Percentiles rank a stretch among this genome's conserved stretches.
Conservation (phyloP, 148 eudicot species). For the Fagopyrum esculentum region DNA sequence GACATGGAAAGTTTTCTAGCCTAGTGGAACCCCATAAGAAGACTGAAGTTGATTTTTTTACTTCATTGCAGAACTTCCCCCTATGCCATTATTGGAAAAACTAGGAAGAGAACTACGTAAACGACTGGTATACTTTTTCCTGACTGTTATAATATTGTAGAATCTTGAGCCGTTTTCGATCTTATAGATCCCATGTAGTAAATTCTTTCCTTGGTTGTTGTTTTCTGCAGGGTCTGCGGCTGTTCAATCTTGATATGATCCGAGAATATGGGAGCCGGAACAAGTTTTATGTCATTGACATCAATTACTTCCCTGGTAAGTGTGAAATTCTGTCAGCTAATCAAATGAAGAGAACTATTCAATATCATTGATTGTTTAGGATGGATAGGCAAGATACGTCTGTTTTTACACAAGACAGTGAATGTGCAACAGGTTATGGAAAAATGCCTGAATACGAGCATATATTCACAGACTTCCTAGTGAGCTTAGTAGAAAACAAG, state of each 20-base stretch:
- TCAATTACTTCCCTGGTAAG: constrained; percentile 94
- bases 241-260: constrained; percentile 87
- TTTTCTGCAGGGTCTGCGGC: constrained; percentile 62
- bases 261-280: constrained; percentile 70
- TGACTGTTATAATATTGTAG: not conserved
- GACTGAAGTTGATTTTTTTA: not conserved
- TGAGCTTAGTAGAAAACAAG: constrained; percentile 46
- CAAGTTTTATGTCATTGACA: constrained; percentile 77
- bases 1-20: too few relatives aligned
- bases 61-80: constrained; percentile 72
- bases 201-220: too few relatives aligned
- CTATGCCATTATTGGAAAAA: constrained; percentile 74
- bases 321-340: not conserved
- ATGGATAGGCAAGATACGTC: too few relatives aligned
- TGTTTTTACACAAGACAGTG: not conserved
- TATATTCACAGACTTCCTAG: constrained; percentile 79
- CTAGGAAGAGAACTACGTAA: constrained; percentile 77
- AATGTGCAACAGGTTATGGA: constrained; percentile 58
- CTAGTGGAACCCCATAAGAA: not conserved
- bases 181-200: too few relatives aligned
- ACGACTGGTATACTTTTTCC: constrained; percentile 40
- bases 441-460: constrained; percentile 95
- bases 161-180: not conserved
- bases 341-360: not conserved
- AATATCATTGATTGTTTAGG: too few relatives aligned